Conservation (phyloP, 805 yeast genomes). For the Pichia phayaonensis region DNA sequence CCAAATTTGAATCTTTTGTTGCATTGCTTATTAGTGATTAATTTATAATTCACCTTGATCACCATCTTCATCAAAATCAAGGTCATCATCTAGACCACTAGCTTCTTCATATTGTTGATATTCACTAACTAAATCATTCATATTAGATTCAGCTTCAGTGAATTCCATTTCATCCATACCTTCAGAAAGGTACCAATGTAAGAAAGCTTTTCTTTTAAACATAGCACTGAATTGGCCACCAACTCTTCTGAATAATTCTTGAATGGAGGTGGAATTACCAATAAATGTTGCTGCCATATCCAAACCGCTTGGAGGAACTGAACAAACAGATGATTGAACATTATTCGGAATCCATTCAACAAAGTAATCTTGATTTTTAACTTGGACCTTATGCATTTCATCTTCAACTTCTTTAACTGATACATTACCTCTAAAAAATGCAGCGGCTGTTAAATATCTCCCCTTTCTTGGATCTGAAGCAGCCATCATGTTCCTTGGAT, state of each 20-base stretch:
- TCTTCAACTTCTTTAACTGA: conserved; percentile 92
- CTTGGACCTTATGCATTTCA: conserved; percentile 79
- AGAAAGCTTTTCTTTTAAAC: conserved; percentile 91
- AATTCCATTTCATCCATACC: conserved; percentile 97
- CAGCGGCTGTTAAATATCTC: conserved; percentile 86
- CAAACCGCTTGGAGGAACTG: conserved; percentile 78
- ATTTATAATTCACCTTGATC: conserved; percentile 6
- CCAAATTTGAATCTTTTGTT: background rate
- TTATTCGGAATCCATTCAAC: conserved; percentile 97
- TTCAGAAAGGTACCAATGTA: conserved; percentile 92
- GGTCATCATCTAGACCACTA: conserved; percentile 67
- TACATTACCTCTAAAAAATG: conserved; percentile 90
- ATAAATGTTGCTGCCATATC: conserved; percentile 90
- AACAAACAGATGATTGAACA: conserved; percentile 89
- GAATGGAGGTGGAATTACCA: conserved; percentile 90
- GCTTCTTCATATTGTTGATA: conserved; percentile 88
- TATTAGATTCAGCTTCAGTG: conserved; percentile 86
- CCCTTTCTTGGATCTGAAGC: conserved; percentile 89
- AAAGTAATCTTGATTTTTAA: conserved; percentile 72
- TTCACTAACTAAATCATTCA: conserved; percentile 83
- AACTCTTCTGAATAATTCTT: conserved; percentile 82
- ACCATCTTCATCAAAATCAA: conserved; percentile 40
- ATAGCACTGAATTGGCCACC: conserved; percentile 86
- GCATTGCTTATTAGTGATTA: background rate
- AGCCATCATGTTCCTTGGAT: conserved; percentile 92